Evolutionary conservation across 2,329 filamentous ascomycete genomes (phyloP).

Genomic region (Lachnellula cervina): DNA sequence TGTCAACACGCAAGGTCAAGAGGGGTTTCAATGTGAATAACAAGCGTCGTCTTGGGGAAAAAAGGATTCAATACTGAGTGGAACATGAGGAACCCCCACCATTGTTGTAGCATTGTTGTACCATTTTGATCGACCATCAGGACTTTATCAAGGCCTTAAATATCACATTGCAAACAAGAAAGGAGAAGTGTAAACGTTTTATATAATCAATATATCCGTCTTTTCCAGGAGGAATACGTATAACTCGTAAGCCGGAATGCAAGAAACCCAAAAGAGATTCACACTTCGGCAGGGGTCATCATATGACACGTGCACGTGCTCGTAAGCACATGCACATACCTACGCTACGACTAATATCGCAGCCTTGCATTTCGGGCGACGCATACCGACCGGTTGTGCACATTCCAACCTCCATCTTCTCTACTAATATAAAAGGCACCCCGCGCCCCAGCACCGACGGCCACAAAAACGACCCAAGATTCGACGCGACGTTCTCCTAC

Average conservation of each 20-base stretch:
- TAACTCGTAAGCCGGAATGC: neutral
- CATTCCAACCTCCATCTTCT: neutral
- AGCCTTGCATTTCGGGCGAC: neutral
- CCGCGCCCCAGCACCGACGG: neutral
- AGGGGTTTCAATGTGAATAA: too few relatives aligned
- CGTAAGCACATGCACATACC: neutral
- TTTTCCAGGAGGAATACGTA: too few relatives aligned
- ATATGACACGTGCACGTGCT: neutral
- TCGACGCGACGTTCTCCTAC: neutral
- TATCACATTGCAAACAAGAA: too few relatives aligned
- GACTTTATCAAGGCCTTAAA: too few relatives aligned
- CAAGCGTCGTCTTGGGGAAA: too few relatives aligned
- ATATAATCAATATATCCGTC: too few relatives aligned
- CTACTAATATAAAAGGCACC: neutral
- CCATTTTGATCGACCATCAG: too few relatives aligned
- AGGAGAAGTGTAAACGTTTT: too few relatives aligned
- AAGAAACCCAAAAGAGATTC: neutral
- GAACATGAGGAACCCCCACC: too few relatives aligned
- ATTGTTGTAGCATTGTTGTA: too few relatives aligned
- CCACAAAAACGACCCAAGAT: neutral
- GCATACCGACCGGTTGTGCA: neutral
- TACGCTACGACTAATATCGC: neutral
- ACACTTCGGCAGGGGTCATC: neutral
- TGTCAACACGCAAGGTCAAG: too few relatives aligned
- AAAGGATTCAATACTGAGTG: too few relatives aligned